Evolutionary conservation across 352 stramenopile genomes (phyloP).

Genomic region (Saprolegnia parasitica): DNA sequence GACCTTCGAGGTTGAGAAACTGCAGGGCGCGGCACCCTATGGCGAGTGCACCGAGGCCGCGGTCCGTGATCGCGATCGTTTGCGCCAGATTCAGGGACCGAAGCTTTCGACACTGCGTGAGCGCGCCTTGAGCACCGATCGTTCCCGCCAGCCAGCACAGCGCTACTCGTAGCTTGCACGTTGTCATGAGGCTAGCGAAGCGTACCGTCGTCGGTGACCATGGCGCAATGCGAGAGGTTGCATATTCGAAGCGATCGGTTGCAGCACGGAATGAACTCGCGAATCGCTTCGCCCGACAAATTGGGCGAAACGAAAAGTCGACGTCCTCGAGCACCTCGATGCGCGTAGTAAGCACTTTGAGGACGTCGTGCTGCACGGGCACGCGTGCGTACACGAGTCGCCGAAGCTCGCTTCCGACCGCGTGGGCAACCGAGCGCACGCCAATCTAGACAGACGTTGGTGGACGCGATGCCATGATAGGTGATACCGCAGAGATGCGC

Average conservation of each 20-base stretch:
- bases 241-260: conserved; percentile 47
- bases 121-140: conserved; percentile 53
- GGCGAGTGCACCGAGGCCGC: conserved; percentile 48
- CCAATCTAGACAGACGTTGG: conserved; percentile 40
- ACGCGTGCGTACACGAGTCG: conserved; percentile 51
- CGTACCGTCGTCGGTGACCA: conserved; percentile 54
- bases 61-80: conserved; percentile 50
- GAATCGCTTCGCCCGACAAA: conserved; percentile 51
- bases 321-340: conserved; percentile 53
- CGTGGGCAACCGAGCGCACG: conserved; percentile 62
- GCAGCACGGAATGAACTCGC: conserved; percentile 70
- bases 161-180: conserved; percentile 23
- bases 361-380: conserved; percentile 43
- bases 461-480: neutral
- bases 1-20: conserved; percentile 70
- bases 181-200: neutral
- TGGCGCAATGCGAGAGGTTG: conserved; percentile 52
- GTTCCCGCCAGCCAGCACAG: conserved; percentile 64
- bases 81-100: conserved; percentile 68
- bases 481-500: neutral
- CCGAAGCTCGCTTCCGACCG: conserved; percentile 43
- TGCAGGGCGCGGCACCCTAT: conserved; percentile 49
- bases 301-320: conserved; percentile 56
- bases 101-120: conserved; percentile 55
- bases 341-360: conserved; percentile 67